Evolutionary conservation across 305 asterid genomes (phyloP), one percentile per base, ranked within the genome.

Genomic region (Solanum chacoense): DNA sequence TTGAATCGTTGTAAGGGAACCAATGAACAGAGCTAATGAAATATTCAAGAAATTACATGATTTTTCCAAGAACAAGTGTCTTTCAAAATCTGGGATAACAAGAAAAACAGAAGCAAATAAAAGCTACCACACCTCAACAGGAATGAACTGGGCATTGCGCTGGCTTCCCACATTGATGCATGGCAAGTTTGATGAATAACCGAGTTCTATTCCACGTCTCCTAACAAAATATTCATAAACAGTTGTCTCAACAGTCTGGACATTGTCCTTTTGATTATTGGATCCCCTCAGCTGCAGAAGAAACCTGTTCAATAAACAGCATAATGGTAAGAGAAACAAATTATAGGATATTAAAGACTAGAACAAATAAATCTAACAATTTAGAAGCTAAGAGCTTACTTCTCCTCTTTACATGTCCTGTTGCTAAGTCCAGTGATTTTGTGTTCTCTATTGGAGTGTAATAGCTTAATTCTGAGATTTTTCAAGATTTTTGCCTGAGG

Each of bases 131-230:
- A 94, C 97, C 96, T 95, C 98, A 88, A 95, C 59, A 9, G 97
- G 97, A 90, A 94, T 90, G 92, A 90, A 95, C 9, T 92, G 92
- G 1, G 97, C 96, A 13, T 92, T 91, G 32, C 87, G 91, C 6
- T 95, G 94, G 84, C 90, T 94, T 24, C 96, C 97, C n/a, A 94
- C 95, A 85, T 93, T 94, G 40, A 95, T 94, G 92, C 97, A 95
- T 20, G 96, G 98, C 36, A 94, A 88, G 76, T 94, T 94, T 10
- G 93, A 96, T 75, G 96, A 95, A 87, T 92, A 95, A 13, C 93
- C 80, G 88, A 95, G 90, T 24, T 92, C 90, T 4, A 95, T 90
- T 85, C 94, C 93, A 1, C 91, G 93, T 78, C 88, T 89, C 84
- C 93, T 93, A 11, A 95, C 95, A 73, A 95, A 95, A 91, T 95